Base-by-base conservation (phyloP, 108 stramenopile species). In the Cyclotella sp. region DNA sequence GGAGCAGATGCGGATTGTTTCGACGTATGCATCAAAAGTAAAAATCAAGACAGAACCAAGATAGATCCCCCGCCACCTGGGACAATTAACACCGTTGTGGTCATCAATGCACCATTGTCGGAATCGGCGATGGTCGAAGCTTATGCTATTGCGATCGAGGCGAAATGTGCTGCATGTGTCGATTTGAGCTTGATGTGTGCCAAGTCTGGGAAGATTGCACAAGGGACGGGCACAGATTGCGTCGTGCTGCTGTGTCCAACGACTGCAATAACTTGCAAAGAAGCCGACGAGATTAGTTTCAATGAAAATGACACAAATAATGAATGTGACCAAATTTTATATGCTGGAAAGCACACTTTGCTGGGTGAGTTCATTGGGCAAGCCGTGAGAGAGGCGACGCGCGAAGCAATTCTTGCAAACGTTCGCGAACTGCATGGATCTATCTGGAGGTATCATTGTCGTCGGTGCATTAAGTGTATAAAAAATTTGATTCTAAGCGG, bases 371-470 rank as follows among this genome's bases (percentile, higher is more conserved):
- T 86, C 63, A 54, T 86, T 46, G 85, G 85, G 5, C 85, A 86
- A 52, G 79, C 85, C 7, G 85, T 86, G 49, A 78, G 80, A 22
- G 90, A 89, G 45, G 87, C 87, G 24, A 93, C 82, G 13, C 70
- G 59, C 9, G 79, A 81, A 16, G 89, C 90, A 42, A 86, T 86
- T 58, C 78, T 84, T 59, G 82, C 29, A 34, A 93, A 79, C 57
- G 72, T 82, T 40, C 70, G 76, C 15, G 19, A 82, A 34, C 18
- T 53, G 51, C 70, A 82, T 41, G 59, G 71, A 49, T 72, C 49
- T 15, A 66, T 47, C 40, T 43, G 39, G n/a, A 49, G 43, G 9
- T 77, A 82, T 71, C 34, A 34, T 34, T 34, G 34, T 34, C 4
- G 4, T 57, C 57, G 12, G 13, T 82, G 13, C 34, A 54, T 28